Evolutionary conservation across 116 monocot species (phyloP).

Genomic region (Zostera marina): DNA sequence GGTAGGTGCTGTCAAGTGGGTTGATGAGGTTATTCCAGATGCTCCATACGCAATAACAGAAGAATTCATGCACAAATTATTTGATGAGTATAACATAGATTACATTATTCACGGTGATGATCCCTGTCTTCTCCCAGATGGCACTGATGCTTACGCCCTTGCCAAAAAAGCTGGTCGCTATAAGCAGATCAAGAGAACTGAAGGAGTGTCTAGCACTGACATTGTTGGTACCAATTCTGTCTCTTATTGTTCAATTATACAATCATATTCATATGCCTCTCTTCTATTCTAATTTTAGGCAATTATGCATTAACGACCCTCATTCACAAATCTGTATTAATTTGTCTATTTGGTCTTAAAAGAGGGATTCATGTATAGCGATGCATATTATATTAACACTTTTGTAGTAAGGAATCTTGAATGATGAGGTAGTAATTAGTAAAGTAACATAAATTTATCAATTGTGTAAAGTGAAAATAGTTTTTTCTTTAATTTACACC

Average conservation of each 20-base stretch:
- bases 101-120: slow-evolving; percentile 99
- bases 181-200: slow-evolving; percentile 94
- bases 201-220: slow-evolving; percentile 95
- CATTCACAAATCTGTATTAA: too few relatives aligned
- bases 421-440: too few relatives aligned
- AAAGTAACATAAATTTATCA: too few relatives aligned
- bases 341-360: too few relatives aligned
- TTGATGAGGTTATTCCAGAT: slow-evolving; percentile 89
- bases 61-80: slow-evolving; percentile 82
- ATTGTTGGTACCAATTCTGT: slow-evolving; percentile 64
- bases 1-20: slow-evolving; percentile 89
- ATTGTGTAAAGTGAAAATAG: too few relatives aligned
- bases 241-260: not conserved
- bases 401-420: too few relatives aligned
- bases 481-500: too few relatives aligned
- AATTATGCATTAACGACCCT: not conserved
- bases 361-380: too few relatives aligned
- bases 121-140: slow-evolving; percentile 87
- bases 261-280: not conserved
- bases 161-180: slow-evolving; percentile 88
- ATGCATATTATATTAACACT: too few relatives aligned
- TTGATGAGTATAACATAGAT: slow-evolving; percentile 77
- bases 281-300: not conserved
- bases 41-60: slow-evolving; percentile 93
- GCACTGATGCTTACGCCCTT: slow-evolving; percentile 92